Percentiles rank a stretch among this genome's conserved stretches.
These are phyloP conservation scores for Paraphoma chrysanthemicola DNA, from an alignment of 2,329 filamentous ascomycete genomes.

Conservation along the genomic window DNA sequence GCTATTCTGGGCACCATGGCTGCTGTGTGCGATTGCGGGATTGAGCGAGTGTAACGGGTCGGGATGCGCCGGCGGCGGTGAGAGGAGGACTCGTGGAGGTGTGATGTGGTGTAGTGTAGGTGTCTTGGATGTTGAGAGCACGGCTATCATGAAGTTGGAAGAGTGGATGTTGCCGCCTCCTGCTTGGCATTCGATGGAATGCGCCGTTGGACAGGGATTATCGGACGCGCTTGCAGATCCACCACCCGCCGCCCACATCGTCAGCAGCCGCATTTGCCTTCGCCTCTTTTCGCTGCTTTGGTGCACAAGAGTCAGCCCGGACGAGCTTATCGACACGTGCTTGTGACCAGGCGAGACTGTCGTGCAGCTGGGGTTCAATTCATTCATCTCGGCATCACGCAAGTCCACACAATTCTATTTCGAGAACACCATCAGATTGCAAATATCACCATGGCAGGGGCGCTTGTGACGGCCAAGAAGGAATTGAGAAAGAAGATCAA, in stretches of 20 bases:
- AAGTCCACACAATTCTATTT: conserved; percentile 6
- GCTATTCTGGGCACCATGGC: conserved; percentile 37
- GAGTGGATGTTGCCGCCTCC: conserved; percentile 21
- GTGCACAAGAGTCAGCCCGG: not conserved
- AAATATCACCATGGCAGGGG: conserved; percentile 48
- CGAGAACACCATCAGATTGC: conserved; percentile 10
- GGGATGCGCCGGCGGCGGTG: conserved; percentile 18
- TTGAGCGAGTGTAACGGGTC: conserved; percentile 15
- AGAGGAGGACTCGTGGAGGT: conserved; percentile 3
- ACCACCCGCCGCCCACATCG: conserved; percentile 22
- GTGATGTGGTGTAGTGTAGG: conserved; percentile 8
- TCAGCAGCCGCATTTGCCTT: conserved; percentile 21
- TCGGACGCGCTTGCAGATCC: conserved; percentile 38
- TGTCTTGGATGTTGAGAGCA: conserved; percentile 3
- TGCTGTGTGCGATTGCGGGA: not conserved
- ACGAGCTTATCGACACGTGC: conserved; percentile 13
- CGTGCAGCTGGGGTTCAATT: not conserved
- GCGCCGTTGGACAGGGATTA: conserved; percentile 25
- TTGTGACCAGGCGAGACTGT: not conserved
- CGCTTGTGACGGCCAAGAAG: conserved; percentile 74
- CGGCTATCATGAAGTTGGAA: conserved; percentile 16
- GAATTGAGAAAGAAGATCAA: conserved; percentile 77
- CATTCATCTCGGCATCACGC: not conserved
- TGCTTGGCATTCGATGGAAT: conserved; percentile 20
- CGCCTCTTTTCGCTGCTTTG: conserved; percentile 9